Base-by-base conservation (phyloP, 2,329 filamentous ascomycete species). In the Stagonosporopsis chrysanthemi region DNA sequence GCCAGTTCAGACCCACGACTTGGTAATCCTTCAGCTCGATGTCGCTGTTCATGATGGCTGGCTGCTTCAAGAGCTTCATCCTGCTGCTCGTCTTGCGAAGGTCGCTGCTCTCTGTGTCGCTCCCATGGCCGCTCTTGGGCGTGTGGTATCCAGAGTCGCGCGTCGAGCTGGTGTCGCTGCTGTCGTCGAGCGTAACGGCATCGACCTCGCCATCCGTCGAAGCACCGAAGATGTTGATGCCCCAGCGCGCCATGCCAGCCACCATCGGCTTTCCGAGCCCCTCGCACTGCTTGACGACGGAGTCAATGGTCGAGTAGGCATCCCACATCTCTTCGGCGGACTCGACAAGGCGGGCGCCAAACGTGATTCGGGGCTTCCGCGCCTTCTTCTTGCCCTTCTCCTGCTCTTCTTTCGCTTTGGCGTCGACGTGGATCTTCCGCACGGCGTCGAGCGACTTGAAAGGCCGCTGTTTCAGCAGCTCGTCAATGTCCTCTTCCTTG, bases 1-100 rank as follows among this genome's bases (percentile, higher is more conserved):
- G 84, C 95, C 95, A 99, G 72, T 98, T 98, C 48, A 99, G 84
- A 4, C 95, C 95, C 28, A 96, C 92, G 19, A 98, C 80, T 73
- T 99, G 95, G 70, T 97, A 98, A 33, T 95, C 89, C 73, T 98
- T 97, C 81, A 99, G 87, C 36, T 84, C 81, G 53, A 94, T 85
- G 52, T 90, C 85, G 0, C 88, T 83, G 28, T 86, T 85, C 90
- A 99, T 95, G 49, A 89, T 84, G 4, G 82, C 78, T 0, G 95
- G 95, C 74, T 98, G 91, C 31, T 83, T 78, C 38, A 88, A 77
- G 49, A 85, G 81, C 47, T 75, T 75, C 22, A 74, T 63, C 50
- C 80, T 77, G 41, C 48, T 59, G 15, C 46, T 56, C 12, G 47
- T 46, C 49, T 68, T 78, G 50, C 78, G 74, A 48, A 80, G 69